Base-by-base conservation (phyloP, 2,329 filamentous ascomycete species). In the Fusarium guadeloupense region DNA sequence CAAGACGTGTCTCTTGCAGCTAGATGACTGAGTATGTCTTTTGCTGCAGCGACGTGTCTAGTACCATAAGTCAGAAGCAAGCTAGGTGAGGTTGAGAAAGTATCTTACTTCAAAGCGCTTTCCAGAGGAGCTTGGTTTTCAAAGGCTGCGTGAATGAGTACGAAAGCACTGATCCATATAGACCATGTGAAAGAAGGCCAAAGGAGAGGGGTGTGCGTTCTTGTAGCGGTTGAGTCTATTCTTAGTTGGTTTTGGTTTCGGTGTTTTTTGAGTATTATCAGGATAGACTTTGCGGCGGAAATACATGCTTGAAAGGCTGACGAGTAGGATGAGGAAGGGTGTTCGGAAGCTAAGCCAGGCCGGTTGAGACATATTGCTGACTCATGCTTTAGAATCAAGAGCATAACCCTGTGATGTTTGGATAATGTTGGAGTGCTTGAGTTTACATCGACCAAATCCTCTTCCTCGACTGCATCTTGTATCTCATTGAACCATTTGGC, bases 151-250 rank as follows among this genome's bases (percentile, higher is more conserved):
- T 82, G 81, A 4, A 82, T 77, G 5, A 84, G 65, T 17, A 84
- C 78, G 33, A 84, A 80, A 1, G 79, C 79, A 52, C 80, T 82
- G 61, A 83, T 83, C 81, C 81, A 84, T 0, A 81, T 74, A 2
- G 77, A 78, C 81, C 81, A 83, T 0, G 81, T 83, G 33, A 81
- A 81, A 0, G 80, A 81, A 4, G 81, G 81, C 80, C 81, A 83
- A 0, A 81, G 68, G 20, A 84, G 67, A 0, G 78, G 76, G 7
- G 64, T 47, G 1, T 34, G 40, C 0, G 73, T 49, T 5, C 51
- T 52, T 1, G 47, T 31, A 3, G 49, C 59, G 8, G 43, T 33
- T 2, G 47, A 48, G 4, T 63, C 62, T 9, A 10, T 4, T 38
- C 37, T 33, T 33, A 69, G 17, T 4, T 54, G 44, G 9, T 71